These are phyloP conservation scores for Fremontodendron californicum DNA, from an alignment of 345 rosid genomes.

Conservation along the genomic window DNA sequence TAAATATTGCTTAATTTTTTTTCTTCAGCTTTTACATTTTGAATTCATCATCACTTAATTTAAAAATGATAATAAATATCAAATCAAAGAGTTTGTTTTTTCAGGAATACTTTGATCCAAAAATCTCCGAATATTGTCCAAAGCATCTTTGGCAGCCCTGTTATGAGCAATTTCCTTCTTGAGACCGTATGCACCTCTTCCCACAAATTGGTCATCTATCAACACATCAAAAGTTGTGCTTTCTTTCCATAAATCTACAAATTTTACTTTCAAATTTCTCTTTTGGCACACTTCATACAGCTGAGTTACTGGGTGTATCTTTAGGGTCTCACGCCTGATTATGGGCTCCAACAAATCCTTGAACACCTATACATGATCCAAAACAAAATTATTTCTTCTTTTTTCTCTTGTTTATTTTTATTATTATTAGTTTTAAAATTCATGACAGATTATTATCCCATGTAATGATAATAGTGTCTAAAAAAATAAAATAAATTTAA, in stretches of 20 bases:
- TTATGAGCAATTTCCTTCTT: constrained; percentile 57
- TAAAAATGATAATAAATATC: too few species aligned
- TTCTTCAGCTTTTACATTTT: too few species aligned
- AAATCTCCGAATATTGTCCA: constrained; percentile 32
- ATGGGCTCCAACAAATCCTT: constrained; percentile 53
- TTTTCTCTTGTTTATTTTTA: not conserved
- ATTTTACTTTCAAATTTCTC: constrained; percentile 36
- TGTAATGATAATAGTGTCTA: too few species aligned
- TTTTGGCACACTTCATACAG: constrained; percentile 59
- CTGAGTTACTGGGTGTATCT: constrained; percentile 43
- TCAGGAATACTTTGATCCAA: not conserved
- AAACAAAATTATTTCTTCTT: not conserved
- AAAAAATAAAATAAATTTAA: too few species aligned
- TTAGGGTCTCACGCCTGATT: constrained; percentile 32
- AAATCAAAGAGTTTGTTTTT: not conserved
- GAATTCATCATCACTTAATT: too few species aligned
- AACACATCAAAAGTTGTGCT: constrained; percentile 31
- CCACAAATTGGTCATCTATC: constrained; percentile 33
- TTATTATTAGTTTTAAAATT: too few species aligned
- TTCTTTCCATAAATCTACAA: constrained; percentile 47
- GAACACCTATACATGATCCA: constrained; percentile 37
- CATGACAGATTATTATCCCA: too few species aligned
- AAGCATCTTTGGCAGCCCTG: constrained; percentile 61
- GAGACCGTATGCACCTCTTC: constrained; percentile 27
- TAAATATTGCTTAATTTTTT: too few species aligned